Percentiles rank a stretch among this genome's conserved stretches.
Evolutionary conservation across 108 stramenopile genomes (phyloP).

Genomic region (Cylindrotheca fusiformis): DNA sequence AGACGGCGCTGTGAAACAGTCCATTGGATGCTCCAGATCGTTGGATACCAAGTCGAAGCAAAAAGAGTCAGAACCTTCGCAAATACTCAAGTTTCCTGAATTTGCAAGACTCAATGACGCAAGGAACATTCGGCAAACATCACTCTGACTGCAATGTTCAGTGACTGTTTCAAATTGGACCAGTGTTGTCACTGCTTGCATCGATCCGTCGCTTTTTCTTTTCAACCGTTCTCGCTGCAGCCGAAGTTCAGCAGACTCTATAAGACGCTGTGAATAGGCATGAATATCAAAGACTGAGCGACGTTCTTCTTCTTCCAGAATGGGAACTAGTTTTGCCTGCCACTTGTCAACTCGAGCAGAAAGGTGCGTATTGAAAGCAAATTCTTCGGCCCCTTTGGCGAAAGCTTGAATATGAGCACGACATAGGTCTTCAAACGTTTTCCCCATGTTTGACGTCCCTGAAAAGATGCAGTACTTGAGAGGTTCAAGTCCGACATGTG

Average conservation of each 20-base stretch:
- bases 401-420: constrained; percentile 86
- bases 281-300: constrained; percentile 92
- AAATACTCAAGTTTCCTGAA: constrained; percentile 79
- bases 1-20: constrained; percentile 68
- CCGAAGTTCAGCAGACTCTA: constrained; percentile 29
- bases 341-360: constrained; percentile 85
- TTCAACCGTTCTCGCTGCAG: constrained; percentile 12
- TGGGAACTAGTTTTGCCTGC: constrained; percentile 83
- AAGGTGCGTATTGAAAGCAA: constrained; percentile 87
- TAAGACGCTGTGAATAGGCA: constrained; percentile 62
- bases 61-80: constrained; percentile 30
- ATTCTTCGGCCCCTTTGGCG: constrained; percentile 87
- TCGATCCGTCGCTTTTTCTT: constrained; percentile 29
- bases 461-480: not conserved
- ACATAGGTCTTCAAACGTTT: constrained; percentile 93
- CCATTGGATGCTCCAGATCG: constrained; percentile 64
- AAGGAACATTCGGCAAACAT: constrained; percentile 95
- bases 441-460: constrained; percentile 20
- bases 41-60: constrained; percentile 72
- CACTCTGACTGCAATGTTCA: constrained; percentile 55
- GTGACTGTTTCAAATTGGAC: constrained; percentile 44
- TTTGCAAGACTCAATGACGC: constrained; percentile 94
- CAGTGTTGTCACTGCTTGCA: constrained; percentile 10
- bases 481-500: not conserved
- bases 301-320: constrained; percentile 85